A percentile compares a stretch with the other conserved stretches of the same genome.
Conservation (phyloP, 2,329 filamentous ascomycete species). For the Fusarium anthophilum region DNA sequence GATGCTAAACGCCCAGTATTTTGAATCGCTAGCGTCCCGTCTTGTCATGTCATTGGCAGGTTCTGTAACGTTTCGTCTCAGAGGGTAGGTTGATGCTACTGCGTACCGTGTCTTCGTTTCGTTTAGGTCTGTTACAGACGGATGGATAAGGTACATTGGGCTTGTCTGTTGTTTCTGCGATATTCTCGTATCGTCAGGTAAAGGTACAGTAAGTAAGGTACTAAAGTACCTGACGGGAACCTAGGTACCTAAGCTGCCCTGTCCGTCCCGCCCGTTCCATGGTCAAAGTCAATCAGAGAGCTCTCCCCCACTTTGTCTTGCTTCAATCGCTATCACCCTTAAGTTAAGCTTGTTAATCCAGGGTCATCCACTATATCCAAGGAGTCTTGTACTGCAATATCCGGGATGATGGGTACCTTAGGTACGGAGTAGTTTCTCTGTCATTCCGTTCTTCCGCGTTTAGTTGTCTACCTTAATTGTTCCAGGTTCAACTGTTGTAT, state of each 20-base stretch:
- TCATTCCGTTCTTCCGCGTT: constrained; percentile 1
- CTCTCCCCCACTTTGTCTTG: constrained; percentile 9
- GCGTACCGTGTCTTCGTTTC: constrained; percentile 17
- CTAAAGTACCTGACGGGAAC: neutral
- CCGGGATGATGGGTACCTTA: neutral
- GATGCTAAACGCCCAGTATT: constrained; percentile 6
- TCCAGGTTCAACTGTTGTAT: constrained; percentile 7
- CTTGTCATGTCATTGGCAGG: constrained; percentile 14
- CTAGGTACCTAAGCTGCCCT: constrained; percentile 1
- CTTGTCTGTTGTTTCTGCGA: neutral
- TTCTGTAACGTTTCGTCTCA: constrained; percentile 18
- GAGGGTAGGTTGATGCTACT: neutral
- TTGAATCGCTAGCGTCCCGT: constrained; percentile 9
- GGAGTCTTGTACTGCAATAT: constrained; percentile 19
- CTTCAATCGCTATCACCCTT: constrained; percentile 2
- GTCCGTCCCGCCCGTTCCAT: constrained; percentile 29
- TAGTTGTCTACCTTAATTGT: neutral
- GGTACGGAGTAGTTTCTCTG: neutral
- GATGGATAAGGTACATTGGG: neutral
- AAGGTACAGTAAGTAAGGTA: neutral
- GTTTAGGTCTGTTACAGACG: neutral
- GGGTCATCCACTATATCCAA: constrained; percentile 10
- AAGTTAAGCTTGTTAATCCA: constrained; percentile 19
- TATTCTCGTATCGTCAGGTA: neutral
- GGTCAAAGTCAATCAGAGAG: constrained; percentile 6